phyloP scores from a whole-genome alignment of 78 protist genomes.

The Dictyostelium citrinum region DNA sequence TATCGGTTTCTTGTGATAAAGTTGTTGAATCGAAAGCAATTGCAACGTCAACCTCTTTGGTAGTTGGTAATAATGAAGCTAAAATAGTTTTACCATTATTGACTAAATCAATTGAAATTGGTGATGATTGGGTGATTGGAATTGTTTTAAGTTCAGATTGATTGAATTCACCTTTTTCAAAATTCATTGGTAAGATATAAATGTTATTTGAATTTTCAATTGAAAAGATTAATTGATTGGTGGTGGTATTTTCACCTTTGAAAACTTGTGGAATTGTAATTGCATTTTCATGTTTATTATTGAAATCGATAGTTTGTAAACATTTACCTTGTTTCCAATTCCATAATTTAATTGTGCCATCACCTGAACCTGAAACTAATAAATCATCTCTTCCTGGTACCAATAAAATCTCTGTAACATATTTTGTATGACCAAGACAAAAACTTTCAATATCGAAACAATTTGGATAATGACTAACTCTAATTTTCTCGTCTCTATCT shows the following conservation, averaged over 20 bases:
- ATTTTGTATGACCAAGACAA: slow-evolving; percentile 76
- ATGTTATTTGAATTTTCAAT: not conserved
- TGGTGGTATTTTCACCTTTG: not conserved
- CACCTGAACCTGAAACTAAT: slow-evolving; percentile 74
- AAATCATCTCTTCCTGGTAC: slow-evolving; percentile 18
- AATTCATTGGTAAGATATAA: not conserved
- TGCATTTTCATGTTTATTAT: not conserved
- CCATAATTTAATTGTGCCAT: slow-evolving; percentile 75
- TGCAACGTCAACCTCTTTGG: not conserved
- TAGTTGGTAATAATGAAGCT: not conserved
- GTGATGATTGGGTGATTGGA: not conserved
- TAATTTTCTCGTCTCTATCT: slow-evolving; percentile 83
- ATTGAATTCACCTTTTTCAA: not conserved
- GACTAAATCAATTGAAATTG: not conserved
- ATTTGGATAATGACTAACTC: slow-evolving; percentile 77
- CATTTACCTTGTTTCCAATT: slow-evolving; percentile 56
- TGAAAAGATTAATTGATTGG: not conserved
- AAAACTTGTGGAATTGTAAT: slow-evolving; percentile 8
- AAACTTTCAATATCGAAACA: slow-evolving; percentile 70
- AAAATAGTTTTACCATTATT: not conserved
- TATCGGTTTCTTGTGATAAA: not conserved
- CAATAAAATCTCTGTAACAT: slow-evolving; percentile 38
- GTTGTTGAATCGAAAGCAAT: not conserved
- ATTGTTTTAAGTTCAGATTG: not conserved
- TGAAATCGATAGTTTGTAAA: slow-evolving; percentile 34